Evolutionary conservation across 371 early-diverging fungal genomes (phyloP), one percentile per base, ranked within the genome.

Genomic region (Coemansia sp.): DNA sequence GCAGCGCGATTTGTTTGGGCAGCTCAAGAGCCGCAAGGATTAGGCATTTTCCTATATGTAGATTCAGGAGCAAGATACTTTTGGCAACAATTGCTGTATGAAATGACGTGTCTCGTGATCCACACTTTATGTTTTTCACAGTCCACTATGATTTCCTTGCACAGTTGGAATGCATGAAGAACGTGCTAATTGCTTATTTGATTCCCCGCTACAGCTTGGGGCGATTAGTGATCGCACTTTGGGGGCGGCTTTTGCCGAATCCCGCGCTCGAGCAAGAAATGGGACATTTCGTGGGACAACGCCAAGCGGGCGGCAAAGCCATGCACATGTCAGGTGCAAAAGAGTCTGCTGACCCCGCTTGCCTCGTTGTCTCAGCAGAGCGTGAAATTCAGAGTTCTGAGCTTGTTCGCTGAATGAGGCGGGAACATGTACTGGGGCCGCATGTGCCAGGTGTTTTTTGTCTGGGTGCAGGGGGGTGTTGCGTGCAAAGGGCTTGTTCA

Each of bases 1-100:
- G 57, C 92, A 92, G 69, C 81, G 84, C 61, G 91, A 91, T 71
- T 81, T 93, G 61, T 84, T 90, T 26, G 83, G 85, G 36, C 84
- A 89, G 78, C 82, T 91, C 46, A 82, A 71, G 61, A 23, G 54
- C 60, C 71, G 78, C 64, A 70, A 65, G 51, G 75, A 78, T n/a
- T 74, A 52, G 52, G 52, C 12, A 21, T 9, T 54, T 21, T 21
- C 21, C 21, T 21, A 21, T 26, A 15, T 28, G 11, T 24, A 54
- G 54, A 23, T 24, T 21, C 21, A 13, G 13, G n/a, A n/a, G 15
- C 12, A 44, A 12, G 4, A 4, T 3, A n/a, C 44, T 44, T 44
- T 44, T 44, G 28, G 28, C 28, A 28, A 9, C 11, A 32, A 32
- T 32, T 32, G 8, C 36, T 32, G 36, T 9, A 9, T 32, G 36